Evolutionary conservation across 176 grass and related monocot species (phyloP), one percentile per base, ranked within the genome.

Genomic region (Rhynchospora breviuscula): DNA sequence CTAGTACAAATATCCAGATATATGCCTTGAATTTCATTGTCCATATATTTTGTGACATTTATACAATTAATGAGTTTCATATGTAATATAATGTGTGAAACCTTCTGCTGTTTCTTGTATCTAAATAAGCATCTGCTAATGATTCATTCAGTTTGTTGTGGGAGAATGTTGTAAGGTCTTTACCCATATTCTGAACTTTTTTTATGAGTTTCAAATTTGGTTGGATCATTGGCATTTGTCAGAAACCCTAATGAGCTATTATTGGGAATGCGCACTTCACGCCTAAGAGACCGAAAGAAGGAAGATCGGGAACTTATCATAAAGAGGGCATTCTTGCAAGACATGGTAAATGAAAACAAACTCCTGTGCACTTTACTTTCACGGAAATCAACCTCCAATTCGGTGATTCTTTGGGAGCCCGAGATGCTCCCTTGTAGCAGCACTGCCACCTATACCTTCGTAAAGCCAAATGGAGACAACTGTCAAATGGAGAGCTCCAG

Each of bases 281-380:
- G 96, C 10, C 81, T 91, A 59, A 91, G 93, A 83, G 89, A 99
- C 77, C 92, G 96, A 46, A 95, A 79, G 88, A 99, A 93, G 87
- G 96, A 99, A 92, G 96, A 99, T 57, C 88, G 88, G 84, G 96
- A 99, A 83, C 74, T 99, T 52, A 31, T 95, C 59, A 90, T 99
- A 45, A 99, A 99, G 83, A 88, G 85, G 78, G 89, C 89, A 86
- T 99, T 99, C 81, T 91, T 99, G 79, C 89, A 93, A 18, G 96
- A 99, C 81, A 99, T 99, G 92, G 87, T 95, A 73, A 93, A 86
- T 68, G 96, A 99, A 90, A 93, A 88, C 76, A 56, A 89, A 54
- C 67, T 93, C 59, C 62, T 95, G 54, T 95, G 80, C 90, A 81
- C 75, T 63, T 87, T 99, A 77, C 58, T 92, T 25, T 81, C 86